These are phyloP conservation scores for Penicillium pulvis DNA, from an alignment of 495 filamentous ascomycete genomes.

Conservation along the genomic window DNA sequence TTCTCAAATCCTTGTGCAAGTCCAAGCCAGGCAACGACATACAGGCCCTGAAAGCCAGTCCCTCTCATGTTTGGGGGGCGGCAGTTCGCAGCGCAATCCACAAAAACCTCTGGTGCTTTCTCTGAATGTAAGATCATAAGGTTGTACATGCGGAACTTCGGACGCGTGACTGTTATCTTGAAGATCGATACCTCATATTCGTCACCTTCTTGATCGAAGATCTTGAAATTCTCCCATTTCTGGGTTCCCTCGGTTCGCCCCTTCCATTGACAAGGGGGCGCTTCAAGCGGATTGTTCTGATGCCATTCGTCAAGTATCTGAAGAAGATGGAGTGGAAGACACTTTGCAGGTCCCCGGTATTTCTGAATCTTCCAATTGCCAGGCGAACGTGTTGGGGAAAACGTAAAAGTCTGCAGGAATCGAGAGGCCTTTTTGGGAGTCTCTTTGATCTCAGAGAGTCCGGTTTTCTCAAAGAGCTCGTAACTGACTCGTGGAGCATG, in stretches of 20 bases:
- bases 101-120: not conserved
- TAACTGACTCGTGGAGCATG: not conserved
- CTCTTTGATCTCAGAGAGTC: slow-evolving; percentile 1
- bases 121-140: not conserved
- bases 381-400: not conserved
- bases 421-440: not conserved
- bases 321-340: not conserved
- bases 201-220: slow-evolving; percentile 21
- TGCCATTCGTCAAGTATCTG: not conserved
- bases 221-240: slow-evolving; percentile 9
- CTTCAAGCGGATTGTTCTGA: not conserved
- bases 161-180: not conserved
- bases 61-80: not conserved
- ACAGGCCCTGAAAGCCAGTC: not conserved
- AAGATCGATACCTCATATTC: slow-evolving; percentile 14
- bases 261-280: not conserved
- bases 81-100: not conserved
- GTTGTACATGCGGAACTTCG: not conserved
- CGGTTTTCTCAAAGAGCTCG: not conserved
- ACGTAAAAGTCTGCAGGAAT: not conserved
- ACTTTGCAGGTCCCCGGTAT: not conserved
- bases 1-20: not conserved
- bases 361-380: not conserved
- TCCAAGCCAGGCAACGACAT: not conserved
- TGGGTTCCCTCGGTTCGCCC: not conserved